Evolutionary conservation across 768 basidiomycete genomes (phyloP), one percentile per base, ranked within the genome.

Genomic region (Flagelloscypha sp.): DNA sequence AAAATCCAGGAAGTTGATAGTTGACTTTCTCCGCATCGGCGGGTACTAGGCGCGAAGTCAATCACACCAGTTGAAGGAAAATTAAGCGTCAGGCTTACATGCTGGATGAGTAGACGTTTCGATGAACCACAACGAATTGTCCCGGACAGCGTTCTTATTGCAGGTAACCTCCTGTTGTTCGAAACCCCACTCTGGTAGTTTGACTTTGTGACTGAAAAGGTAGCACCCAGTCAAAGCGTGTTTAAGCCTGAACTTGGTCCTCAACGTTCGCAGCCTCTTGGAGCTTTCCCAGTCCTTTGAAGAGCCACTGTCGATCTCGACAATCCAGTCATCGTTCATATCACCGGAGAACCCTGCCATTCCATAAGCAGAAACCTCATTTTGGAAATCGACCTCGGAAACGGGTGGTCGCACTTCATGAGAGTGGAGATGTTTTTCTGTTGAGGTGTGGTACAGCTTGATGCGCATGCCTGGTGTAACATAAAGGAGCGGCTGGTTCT

Each of bases 101-200:
- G 70, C 65, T 0, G 75, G 67, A 52, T 98, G 90, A 18, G 49
- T 65, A 31, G 84, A 73, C 2, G 90, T 95, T 65, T 99, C 95
- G 27, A 97, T 64, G 48, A 74, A 89, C 95, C 95, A 98, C 41
- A 98, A 53, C 20, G 90, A 92, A 57, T 98, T 98, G 2, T 69
- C 72, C 55, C 64, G 72, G 17, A 83, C 83, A 9, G 95, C 93
- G 48, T 98, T 94, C 70, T 92, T 98, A 62, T 99, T 99, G 59
- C 95, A 99, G 0, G 95, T 98, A 34, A 99, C 95, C 52, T 99
- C 95, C 55, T 99, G 95, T 57, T 99, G 95, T 53, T 97, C 95
- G 47, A 72, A 99, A 0, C 78, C 95, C 95, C 95, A 99, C 4
- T 95, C 86, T 0, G 95, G 95, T 1, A 99, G 63, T 61, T 98